Evolutionary conservation across 306 rosid species (phyloP).

Genomic region (Trifolium fragiferum): DNA sequence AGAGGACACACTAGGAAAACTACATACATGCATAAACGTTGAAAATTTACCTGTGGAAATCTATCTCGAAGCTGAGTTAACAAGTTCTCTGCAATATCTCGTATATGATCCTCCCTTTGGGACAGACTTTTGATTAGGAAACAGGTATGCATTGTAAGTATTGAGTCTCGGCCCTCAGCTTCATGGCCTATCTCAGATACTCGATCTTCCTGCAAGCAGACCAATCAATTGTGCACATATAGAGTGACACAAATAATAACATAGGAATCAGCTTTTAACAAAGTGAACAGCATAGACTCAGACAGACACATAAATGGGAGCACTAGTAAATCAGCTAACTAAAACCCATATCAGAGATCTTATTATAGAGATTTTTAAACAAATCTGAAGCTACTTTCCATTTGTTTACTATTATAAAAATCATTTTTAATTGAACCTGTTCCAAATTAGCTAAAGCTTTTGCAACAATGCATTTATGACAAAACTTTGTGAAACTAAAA

Average conservation of each 20-base stretch:
- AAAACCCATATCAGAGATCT: neutral
- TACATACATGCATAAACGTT: conserved; percentile 1
- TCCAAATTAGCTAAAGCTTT: conserved; percentile 38
- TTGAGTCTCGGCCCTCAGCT: conserved; percentile 81
- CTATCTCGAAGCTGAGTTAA: conserved; percentile 85
- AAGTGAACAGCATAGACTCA: conserved; percentile 3
- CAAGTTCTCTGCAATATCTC: conserved; percentile 84
- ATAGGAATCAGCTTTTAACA: conserved; percentile 11
- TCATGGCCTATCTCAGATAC: conserved; percentile 85
- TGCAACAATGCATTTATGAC: conserved; percentile 25
- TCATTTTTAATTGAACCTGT: conserved; percentile 13
- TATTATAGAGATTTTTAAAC: no score
- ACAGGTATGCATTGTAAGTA: conserved; percentile 82
- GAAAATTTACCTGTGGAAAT: conserved; percentile 81
- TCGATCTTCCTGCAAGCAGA: conserved; percentile 82
- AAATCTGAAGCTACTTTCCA: no score
- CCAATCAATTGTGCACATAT: conserved; percentile 42
- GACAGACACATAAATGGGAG: conserved; percentile 19
- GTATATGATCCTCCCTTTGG: conserved; percentile 87
- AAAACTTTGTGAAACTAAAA: conserved; percentile 37
- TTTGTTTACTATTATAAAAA: no score
- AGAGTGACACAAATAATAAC: conserved; percentile 34
- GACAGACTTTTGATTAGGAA: conserved; percentile 83
- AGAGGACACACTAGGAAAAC: conserved; percentile 9
- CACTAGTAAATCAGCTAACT: conserved; percentile 1